phyloP scores from a whole-genome alignment of 257 asterid species.

The Solanum tacnaense region DNA sequence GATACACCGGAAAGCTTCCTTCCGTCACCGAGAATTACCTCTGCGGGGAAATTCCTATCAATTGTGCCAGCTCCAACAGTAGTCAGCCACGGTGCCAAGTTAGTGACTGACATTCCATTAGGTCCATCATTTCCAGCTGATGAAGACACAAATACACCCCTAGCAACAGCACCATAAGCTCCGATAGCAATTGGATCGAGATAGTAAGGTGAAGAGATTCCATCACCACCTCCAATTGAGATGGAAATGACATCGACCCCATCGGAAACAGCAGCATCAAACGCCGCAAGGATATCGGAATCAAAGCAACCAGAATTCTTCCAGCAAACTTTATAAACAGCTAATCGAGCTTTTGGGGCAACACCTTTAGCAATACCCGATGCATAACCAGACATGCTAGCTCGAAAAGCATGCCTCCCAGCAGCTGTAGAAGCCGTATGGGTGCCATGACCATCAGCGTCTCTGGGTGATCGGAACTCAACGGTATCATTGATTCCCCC shows the following conservation, averaged over 20 bases:
- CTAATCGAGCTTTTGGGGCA: constrained; percentile 91
- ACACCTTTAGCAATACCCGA: constrained; percentile 91
- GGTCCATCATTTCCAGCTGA: constrained; percentile 99
- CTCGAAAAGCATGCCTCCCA: constrained; percentile 66
- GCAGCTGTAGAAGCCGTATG: constrained; percentile 99
- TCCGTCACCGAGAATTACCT: constrained; percentile 57
- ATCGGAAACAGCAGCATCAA: constrained; percentile 83
- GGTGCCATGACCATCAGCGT: constrained; percentile 97
- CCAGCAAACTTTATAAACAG: constrained; percentile 96
- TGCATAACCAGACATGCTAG: constrained; percentile 91
- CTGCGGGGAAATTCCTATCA: constrained; percentile 83
- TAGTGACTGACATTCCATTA: constrained; percentile 86
- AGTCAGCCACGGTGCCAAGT: constrained; percentile 92
- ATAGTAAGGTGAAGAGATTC: constrained; percentile 81
- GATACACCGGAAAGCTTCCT: constrained; percentile 68
- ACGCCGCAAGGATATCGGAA: constrained; percentile 92
- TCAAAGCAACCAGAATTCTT: constrained; percentile 82
- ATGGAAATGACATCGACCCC: constrained; percentile 93
- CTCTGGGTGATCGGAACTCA: constrained; percentile 79
- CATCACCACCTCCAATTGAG: constrained; percentile 94
- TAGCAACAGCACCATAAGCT: constrained; percentile 89
- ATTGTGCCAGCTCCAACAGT: constrained; percentile 97
- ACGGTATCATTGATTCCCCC: constrained; percentile 76
- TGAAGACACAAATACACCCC: constrained; percentile 84
- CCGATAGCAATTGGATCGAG: constrained; percentile 98